Conservation (phyloP, 371 early-diverging fungal genomes). For the Coemansia sp. region DNA sequence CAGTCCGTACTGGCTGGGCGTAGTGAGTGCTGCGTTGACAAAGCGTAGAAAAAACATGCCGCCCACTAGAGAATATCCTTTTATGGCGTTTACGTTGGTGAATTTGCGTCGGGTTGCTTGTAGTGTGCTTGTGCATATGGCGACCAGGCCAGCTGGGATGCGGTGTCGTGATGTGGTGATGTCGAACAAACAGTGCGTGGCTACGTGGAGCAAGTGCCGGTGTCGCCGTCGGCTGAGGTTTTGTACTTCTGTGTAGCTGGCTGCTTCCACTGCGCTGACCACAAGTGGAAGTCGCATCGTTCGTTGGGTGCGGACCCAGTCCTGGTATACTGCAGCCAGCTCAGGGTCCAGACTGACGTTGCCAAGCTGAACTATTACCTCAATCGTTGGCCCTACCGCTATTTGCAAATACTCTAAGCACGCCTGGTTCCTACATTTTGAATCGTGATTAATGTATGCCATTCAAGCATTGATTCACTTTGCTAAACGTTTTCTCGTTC, state of each 20-base stretch:
- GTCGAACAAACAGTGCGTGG: conserved; percentile 40
- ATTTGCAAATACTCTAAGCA: conserved; percentile 36
- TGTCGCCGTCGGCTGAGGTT: conserved; percentile 48
- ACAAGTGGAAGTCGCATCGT: conserved; percentile 20
- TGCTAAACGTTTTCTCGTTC: too few relatives aligned
- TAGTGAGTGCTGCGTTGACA: conserved; percentile 40
- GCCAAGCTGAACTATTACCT: conserved; percentile 30
- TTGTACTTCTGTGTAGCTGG: conserved; percentile 46
- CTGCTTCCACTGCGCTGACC: conserved; percentile 39
- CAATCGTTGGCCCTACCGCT: conserved; percentile 39
- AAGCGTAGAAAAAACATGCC: conserved; percentile 49
- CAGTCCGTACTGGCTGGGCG: conserved; percentile 41
- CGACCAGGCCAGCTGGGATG: conserved; percentile 31
- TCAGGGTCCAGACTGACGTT: conserved; percentile 36
- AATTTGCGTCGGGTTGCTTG: conserved; percentile 29
- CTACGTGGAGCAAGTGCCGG: conserved; percentile 32
- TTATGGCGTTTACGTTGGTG: conserved; percentile 19
- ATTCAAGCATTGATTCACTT: too few relatives aligned
- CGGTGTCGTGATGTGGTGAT: conserved; percentile 27
- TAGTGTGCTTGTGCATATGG: conserved; percentile 39
- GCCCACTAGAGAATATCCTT: conserved; percentile 41
- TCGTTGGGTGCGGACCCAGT: conserved; percentile 38
- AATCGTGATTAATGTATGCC: too few relatives aligned
- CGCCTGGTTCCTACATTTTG: not conserved
- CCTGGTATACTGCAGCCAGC: conserved; percentile 39